Percentiles rank a stretch among this genome's conserved stretches.
These are phyloP conservation scores for Clitoria ternatea DNA, from an alignment of 306 rosid species.

Conservation along the genomic window DNA sequence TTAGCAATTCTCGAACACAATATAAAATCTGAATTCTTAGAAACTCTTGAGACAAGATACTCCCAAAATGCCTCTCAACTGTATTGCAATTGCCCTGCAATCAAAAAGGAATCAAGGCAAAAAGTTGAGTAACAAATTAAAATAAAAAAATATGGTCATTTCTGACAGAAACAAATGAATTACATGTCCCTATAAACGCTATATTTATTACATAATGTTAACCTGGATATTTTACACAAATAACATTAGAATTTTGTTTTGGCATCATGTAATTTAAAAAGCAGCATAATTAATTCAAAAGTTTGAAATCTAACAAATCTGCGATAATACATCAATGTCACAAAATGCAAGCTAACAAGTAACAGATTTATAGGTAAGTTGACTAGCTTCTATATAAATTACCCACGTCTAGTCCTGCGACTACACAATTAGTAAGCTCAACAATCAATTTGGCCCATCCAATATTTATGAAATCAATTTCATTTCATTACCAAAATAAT, in stretches of 20 bases:
- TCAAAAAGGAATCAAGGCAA: not conserved
- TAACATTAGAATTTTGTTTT: not conserved
- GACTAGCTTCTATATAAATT: constrained; percentile 11
- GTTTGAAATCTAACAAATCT: not conserved
- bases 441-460: not conserved
- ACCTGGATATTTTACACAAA: not conserved
- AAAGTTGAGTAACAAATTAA: constrained; percentile 3
- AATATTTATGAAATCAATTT: not conserved
- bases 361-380: not conserved
- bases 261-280: not conserved
- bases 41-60: constrained; percentile 13
- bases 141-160: not conserved
- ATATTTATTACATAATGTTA: not conserved
- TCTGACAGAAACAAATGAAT: constrained; percentile 1
- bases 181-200: not conserved
- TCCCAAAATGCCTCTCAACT: not conserved
- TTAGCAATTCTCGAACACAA: not conserved
- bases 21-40: not conserved
- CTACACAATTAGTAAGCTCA: not conserved
- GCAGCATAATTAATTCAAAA: not conserved
- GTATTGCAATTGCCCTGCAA: constrained; percentile 10
- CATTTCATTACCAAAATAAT: not conserved
- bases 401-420: not conserved
- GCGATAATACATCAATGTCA: not conserved
- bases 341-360: not conserved